Evolutionary conservation across 768 basidiomycete genomes (phyloP), one percentile per base, ranked within the genome.

Genomic region (Naganishia onofrii): DNA sequence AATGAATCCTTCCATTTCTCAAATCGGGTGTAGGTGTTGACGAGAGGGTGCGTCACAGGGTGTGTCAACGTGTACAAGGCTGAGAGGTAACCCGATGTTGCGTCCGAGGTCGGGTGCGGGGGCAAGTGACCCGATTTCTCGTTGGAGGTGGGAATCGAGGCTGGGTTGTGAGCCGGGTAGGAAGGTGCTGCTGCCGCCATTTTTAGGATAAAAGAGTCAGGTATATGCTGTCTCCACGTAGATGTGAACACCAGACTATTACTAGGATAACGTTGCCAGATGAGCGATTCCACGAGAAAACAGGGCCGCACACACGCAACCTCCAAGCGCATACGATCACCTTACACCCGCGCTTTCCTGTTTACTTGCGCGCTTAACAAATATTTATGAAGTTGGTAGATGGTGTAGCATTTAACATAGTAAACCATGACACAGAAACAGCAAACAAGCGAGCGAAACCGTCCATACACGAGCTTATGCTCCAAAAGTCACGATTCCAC

Each of bases 1-100:
- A 94, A 84, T 72, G 87, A 85, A 76, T 87, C 85, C 75, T 93
- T 88, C 90, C 92, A 94, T 79, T 86, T 83, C 70, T 89, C 85
- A 81, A 95, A 88, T 69, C 88, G 87, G 76, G 86, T 84, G 81
- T 89, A 90, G 28, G 86, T 83, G 80, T 84, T 87, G 63, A 85
- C 84, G 69, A 92, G 82, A 31, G 91, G 90, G 56, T 73, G 74
- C 31, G 77, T 67, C 23, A 81, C 71, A 17, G 80, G 80, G 58
- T 78, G 77, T 38, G 78, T 77, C 28, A 79, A 52, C 53, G 70
- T 69, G 64, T 76, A 68, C 55, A 81, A 66, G 10, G 78, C 74
- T 67, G 76, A 76, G 73, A 81, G 77, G 70, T 78, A 79, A 15
- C 77, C 76, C n/a, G 77, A 66, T 58, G 77, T 68, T 2, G 74